These are phyloP conservation scores for Rubia yunnanensis DNA, from an alignment of 257 asterid genomes.

Conservation along the genomic window DNA sequence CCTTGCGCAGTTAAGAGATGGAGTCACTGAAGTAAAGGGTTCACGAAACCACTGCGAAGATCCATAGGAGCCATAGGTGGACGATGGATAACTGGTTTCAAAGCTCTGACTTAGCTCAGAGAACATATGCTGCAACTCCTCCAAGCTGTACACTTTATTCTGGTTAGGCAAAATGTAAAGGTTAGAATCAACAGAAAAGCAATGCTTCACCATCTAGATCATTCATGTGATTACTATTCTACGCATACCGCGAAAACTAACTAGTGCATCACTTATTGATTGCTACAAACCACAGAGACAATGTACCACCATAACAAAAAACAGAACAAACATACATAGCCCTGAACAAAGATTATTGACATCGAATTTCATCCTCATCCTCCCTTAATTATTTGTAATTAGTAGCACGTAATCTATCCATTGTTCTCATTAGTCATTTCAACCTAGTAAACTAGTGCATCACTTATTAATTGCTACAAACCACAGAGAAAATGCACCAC, in stretches of 20 bases:
- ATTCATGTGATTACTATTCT: too few relatives aligned
- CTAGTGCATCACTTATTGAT: too few relatives aligned
- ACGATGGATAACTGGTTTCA: constrained; percentile 15
- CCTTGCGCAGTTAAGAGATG: constrained; percentile 6
- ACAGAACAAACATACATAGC: not conserved
- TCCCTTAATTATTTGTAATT: not conserved
- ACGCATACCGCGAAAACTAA: too few relatives aligned
- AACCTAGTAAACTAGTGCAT: too few relatives aligned
- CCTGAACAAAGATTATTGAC: not conserved
- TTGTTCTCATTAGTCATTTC: too few relatives aligned
- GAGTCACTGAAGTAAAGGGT: constrained; percentile 11
- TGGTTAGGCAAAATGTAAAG: constrained; percentile 14
- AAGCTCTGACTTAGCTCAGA: constrained; percentile 70
- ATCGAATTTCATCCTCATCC: too few relatives aligned
- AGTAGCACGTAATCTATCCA: not conserved
- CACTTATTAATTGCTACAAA: too few relatives aligned
- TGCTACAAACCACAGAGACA: not conserved
- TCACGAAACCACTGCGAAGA: constrained; percentile 23
- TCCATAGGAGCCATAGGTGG: constrained; percentile 5
- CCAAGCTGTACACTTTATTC: constrained; percentile 44
- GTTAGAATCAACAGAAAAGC: not conserved
- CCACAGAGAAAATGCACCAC: not conserved
- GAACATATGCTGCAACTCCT: constrained; percentile 64
- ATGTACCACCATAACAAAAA: not conserved
- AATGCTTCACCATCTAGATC: not conserved